A percentile compares a stretch with the other conserved stretches of the same genome.
Evolutionary conservation across 2,329 filamentous ascomycete genomes (phyloP).

Genomic region (Kalmusia sp.): DNA sequence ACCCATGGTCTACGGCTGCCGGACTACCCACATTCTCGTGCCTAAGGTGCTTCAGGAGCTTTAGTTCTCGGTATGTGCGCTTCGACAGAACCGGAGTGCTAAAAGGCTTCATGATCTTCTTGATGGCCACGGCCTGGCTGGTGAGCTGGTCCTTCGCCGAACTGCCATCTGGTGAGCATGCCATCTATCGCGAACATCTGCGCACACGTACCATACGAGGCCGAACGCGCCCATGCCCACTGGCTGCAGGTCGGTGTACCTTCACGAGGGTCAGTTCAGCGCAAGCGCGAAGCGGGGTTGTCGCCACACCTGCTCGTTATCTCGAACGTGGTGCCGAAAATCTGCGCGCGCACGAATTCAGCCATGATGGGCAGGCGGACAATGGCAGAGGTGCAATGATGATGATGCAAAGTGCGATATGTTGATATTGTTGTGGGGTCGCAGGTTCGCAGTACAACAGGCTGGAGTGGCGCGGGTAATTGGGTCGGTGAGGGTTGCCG

Average conservation of each 20-base stretch:
- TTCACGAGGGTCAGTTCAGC: slow-evolving; percentile 51
- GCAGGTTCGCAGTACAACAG: slow-evolving; percentile 35
- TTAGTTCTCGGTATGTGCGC: slow-evolving; percentile 95
- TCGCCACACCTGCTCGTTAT: slow-evolving; percentile 86
- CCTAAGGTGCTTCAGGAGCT: slow-evolving; percentile 93
- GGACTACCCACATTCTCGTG: slow-evolving; percentile 83
- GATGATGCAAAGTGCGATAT: slow-evolving; percentile 21
- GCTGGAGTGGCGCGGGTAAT: slow-evolving; percentile 17
- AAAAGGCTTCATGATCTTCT: slow-evolving; percentile 99
- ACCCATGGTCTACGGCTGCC: neutral
- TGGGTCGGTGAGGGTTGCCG: slow-evolving; percentile 28
- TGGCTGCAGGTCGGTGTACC: slow-evolving; percentile 96
- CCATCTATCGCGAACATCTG: slow-evolving; percentile 2
- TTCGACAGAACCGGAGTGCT: slow-evolving; percentile 99
- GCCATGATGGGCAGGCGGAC: slow-evolving; percentile 72
- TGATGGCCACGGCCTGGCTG: slow-evolving; percentile 94
- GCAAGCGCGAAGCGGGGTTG: slow-evolving; percentile 30
- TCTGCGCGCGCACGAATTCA: slow-evolving; percentile 98
- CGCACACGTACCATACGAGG: slow-evolving; percentile 79
- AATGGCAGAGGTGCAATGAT: slow-evolving; percentile 18
- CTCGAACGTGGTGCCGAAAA: slow-evolving; percentile 99
- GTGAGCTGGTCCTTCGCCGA: slow-evolving; percentile 98
- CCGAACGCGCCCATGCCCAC: slow-evolving; percentile 99
- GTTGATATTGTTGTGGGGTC: slow-evolving; percentile 23
- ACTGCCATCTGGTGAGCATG: slow-evolving; percentile 57